These are phyloP conservation scores for Prunus yedoensis DNA, from an alignment of 331 rosid genomes.

Conservation along the genomic window DNA sequence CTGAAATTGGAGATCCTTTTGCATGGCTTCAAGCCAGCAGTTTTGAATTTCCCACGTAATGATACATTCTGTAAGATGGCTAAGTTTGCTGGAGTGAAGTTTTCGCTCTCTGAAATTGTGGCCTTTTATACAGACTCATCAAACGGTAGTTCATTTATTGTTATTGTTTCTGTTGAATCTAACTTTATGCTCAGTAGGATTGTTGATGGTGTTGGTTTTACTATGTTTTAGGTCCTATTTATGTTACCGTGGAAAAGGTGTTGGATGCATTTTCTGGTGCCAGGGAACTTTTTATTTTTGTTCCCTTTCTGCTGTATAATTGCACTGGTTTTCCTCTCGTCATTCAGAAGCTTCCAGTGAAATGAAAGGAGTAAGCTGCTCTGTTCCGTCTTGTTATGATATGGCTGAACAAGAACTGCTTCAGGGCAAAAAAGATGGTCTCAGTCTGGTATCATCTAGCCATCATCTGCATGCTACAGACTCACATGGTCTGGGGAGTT, in stretches of 20 bases:
- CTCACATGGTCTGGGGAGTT: constrained; percentile 29
- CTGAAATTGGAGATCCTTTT: constrained; percentile 67
- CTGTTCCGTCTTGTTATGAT: constrained; percentile 67
- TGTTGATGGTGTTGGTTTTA: constrained; percentile 26
- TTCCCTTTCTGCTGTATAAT: constrained; percentile 84
- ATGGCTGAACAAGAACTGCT: constrained; percentile 42
- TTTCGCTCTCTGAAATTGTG: constrained; percentile 63
- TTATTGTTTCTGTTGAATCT: constrained; percentile 11
- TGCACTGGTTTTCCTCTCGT: constrained; percentile 74
- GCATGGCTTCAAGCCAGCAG: constrained; percentile 59
- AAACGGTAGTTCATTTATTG: constrained; percentile 39
- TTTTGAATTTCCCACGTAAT: constrained; percentile 72
- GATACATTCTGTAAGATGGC: constrained; percentile 76
- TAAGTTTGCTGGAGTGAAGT: constrained; percentile 72
- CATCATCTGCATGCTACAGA: constrained; percentile 29
- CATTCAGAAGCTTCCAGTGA: constrained; percentile 57
- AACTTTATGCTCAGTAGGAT: constrained; percentile 15
- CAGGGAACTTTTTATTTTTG: constrained; percentile 71
- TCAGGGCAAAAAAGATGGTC: constrained; percentile 55
- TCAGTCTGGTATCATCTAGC: constrained; percentile 49
- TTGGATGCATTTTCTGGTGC: constrained; percentile 84
- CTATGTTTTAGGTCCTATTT: constrained; percentile 54
- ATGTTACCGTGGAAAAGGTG: constrained; percentile 74
- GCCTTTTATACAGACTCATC: constrained; percentile 48
- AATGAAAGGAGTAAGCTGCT: constrained; percentile 41